Evolutionary conservation across 1,284 basidiomycete species (phyloP), one percentile per base, ranked within the genome.

Genomic region (Cerrena zonata): DNA sequence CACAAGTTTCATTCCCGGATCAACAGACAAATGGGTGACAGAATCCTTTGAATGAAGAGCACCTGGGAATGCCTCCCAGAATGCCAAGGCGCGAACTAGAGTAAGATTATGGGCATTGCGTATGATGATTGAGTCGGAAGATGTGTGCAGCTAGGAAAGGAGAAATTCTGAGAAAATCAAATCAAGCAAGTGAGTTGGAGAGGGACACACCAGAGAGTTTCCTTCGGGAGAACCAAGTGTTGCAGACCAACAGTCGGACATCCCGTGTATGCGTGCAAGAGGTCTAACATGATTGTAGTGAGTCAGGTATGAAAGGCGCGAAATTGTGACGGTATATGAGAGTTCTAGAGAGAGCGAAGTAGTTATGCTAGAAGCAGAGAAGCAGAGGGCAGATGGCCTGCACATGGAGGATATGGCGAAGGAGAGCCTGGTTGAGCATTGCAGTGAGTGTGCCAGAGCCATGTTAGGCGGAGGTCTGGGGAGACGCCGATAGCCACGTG

Each of bases 1-100:
- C 65, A 90, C 88, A 54, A 89, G 75, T 69, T 85, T 89, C 80
- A 89, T 84, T 43, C 79, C 78, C 24, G 79, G 75, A 63, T 91
- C 89, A 19, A 89, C 78, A 2, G 82, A 74, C 21, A 89, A 66
- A 58, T 76, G 80, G 40, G 77, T 74, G n/a, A 89, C 76, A 34
- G 64, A 64, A 49, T 76, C 70, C 23, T 66, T 67, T 4, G 67
- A 59, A 53, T 77, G 73, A 13, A 67, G 66, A 23, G 74, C 60
- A 13, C 77, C 75, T 5, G 88, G 87, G 63, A 88, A 90, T 3
- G 82, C 84, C 61, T 90, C 85, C 70, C 78, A 83, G 60, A 91
- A 87, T 23, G 81, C 78, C 25, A 91, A 76, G 40, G 85, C 78
- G 50, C 83, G 79, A 53, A 82, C 61, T 45, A 89, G 73, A 18